Percentiles rank a stretch among this genome's conserved stretches.
Evolutionary conservation across 495 filamentous ascomycete species (phyloP).

Genomic region (Cudoniella acicularis): DNA sequence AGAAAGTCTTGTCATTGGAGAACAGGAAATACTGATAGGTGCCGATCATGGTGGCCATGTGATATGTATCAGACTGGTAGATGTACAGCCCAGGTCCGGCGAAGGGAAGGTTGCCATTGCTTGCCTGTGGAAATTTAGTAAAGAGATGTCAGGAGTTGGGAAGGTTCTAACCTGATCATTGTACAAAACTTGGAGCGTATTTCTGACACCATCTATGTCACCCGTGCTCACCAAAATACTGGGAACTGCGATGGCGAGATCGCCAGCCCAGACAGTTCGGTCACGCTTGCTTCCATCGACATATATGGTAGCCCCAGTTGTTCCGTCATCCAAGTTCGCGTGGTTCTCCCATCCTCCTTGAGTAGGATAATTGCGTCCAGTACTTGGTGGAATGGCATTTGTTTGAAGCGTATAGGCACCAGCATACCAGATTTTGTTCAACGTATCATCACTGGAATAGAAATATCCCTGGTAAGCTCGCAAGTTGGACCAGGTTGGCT

Average conservation of each 20-base stretch:
- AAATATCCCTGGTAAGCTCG: slow-evolving; percentile 58
- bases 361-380: slow-evolving; percentile 48
- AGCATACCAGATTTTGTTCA: slow-evolving; percentile 61
- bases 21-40: slow-evolving; percentile 60
- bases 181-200: slow-evolving; percentile 58
- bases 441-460: slow-evolving; percentile 52
- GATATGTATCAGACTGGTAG: slow-evolving; percentile 57
- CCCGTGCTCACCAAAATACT: slow-evolving; percentile 56
- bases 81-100: slow-evolving; percentile 56
- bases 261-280: slow-evolving; percentile 53
- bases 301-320: slow-evolving; percentile 33
- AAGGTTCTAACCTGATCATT: slow-evolving; percentile 30
- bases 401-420: slow-evolving; percentile 61
- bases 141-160: not conserved
- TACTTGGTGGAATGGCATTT: slow-evolving; percentile 50
- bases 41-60: slow-evolving; percentile 61
- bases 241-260: slow-evolving; percentile 57
- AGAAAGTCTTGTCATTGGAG: slow-evolving; percentile 50
- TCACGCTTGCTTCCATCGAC: slow-evolving; percentile 58
- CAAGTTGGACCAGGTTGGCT: slow-evolving; percentile 45
- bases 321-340: slow-evolving; percentile 39
- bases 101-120: slow-evolving; percentile 20
- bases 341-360: slow-evolving; percentile 35
- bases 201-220: slow-evolving; percentile 57
- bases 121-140: slow-evolving; percentile 4